Conservation (phyloP, 257 asterid species). For the Thymus quinquecostatus region DNA sequence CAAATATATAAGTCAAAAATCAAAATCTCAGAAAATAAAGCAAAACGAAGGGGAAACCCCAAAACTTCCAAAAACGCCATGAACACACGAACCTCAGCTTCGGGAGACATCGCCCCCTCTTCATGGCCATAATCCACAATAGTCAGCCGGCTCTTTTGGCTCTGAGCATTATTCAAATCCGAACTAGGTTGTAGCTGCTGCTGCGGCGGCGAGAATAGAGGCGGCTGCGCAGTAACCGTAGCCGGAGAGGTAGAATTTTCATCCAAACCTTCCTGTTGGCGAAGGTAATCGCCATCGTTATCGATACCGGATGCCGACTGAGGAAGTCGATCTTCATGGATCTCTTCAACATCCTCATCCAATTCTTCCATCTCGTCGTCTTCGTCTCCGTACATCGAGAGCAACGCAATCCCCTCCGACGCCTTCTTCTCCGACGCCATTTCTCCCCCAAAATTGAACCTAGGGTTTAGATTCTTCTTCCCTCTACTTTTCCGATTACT, state of each 20-base stretch:
- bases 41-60: background rate
- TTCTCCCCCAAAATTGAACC: conserved; percentile 21
- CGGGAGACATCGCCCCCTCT: conserved; percentile 90
- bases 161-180: conserved; percentile 37
- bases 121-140: conserved; percentile 91
- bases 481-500: too few species aligned
- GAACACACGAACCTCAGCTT: conserved; percentile 61
- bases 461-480: conserved; percentile 14
- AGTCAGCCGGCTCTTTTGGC: conserved; percentile 46
- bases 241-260: conserved; percentile 46
- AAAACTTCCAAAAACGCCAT: background rate
- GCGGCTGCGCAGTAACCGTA: conserved; percentile 46
- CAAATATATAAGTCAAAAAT: conserved; percentile 30
- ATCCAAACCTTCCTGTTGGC: conserved; percentile 38
- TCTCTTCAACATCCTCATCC: conserved; percentile 41
- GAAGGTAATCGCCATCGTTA: conserved; percentile 40
- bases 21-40: background rate
- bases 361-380: conserved; percentile 81
- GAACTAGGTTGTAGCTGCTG: conserved; percentile 30
- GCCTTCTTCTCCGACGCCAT: conserved; percentile 80
- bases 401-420: conserved; percentile 86
- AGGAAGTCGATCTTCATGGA: background rate
- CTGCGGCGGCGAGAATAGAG: conserved; percentile 51
- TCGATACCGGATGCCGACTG: conserved; percentile 23
- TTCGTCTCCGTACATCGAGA: conserved; percentile 86